A percentile compares a stretch with the other conserved stretches of the same genome.
phyloP scores from a whole-genome alignment of 495 filamentous ascomycete genomes.

The Trichoderma virens region DNA sequence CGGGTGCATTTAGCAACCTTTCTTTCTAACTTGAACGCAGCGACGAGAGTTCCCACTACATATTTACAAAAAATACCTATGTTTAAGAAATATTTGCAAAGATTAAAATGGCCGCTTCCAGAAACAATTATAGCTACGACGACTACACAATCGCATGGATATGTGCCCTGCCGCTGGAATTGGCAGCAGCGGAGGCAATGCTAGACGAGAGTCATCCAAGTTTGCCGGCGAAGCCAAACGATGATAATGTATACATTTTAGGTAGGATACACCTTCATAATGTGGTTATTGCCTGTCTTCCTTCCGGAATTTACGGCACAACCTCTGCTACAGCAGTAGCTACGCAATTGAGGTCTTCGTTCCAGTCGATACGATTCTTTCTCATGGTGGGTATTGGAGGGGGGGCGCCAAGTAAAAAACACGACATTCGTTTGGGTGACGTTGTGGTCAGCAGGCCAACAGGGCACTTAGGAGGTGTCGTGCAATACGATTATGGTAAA shows the following conservation, averaged over 20 bases:
- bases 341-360: constrained; percentile 29
- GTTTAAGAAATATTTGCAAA: too few relatives aligned
- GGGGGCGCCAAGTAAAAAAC: constrained; percentile 24
- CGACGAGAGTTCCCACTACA: too few relatives aligned
- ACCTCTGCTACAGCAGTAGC: constrained; percentile 24
- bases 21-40: too few relatives aligned
- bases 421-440: constrained; percentile 38
- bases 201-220: constrained; percentile 28
- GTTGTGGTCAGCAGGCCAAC: constrained; percentile 31
- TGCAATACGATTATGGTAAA: constrained; percentile 32
- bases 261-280: constrained; percentile 26
- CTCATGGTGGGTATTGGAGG: constrained; percentile 44
- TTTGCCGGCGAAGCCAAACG: constrained; percentile 1
- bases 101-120: background rate
- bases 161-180: constrained; percentile 36
- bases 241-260: constrained; percentile 24
- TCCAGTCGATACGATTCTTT: constrained; percentile 30
- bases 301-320: constrained; percentile 31
- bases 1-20: too few relatives aligned
- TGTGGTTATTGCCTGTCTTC: constrained; percentile 27
- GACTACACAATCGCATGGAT: constrained; percentile 42
- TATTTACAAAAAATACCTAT: too few relatives aligned
- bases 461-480: constrained; percentile 19
- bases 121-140: background rate
- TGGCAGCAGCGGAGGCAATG: constrained; percentile 32